These are phyloP conservation scores for Endoconidiophora laricicola DNA, from an alignment of 2,329 filamentous ascomycete species.

Conservation along the genomic window DNA sequence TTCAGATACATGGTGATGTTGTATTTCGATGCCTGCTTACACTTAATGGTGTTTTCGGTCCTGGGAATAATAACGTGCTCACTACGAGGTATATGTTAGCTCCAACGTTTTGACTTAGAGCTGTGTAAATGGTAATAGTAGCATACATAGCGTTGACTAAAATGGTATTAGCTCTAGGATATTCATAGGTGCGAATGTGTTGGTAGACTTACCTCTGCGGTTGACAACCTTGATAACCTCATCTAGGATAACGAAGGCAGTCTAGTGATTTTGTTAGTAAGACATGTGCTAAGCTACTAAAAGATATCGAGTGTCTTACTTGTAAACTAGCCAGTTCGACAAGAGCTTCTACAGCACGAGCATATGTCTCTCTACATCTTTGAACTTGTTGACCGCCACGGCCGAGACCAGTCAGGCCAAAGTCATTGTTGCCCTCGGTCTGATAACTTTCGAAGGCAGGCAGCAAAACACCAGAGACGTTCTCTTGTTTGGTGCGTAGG, in stretches of 20 bases:
- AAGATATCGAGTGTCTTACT: slow-evolving; percentile 20
- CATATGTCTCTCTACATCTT: slow-evolving; percentile 87
- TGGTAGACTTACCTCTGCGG: slow-evolving; percentile 50
- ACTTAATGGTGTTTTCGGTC: slow-evolving; percentile 99
- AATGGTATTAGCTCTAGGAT: slow-evolving; percentile 14
- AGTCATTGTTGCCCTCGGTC: slow-evolving; percentile 83
- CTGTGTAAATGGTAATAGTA: slow-evolving; percentile 14
- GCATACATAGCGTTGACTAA: slow-evolving; percentile 79
- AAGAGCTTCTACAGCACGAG: slow-evolving; percentile 83
- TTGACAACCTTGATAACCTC: slow-evolving; percentile 99
- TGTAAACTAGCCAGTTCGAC: slow-evolving; percentile 90
- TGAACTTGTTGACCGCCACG: slow-evolving; percentile 97
- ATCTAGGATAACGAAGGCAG: slow-evolving; percentile 92
- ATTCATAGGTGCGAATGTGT: neutral
- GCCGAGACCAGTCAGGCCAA: slow-evolving; percentile 84
- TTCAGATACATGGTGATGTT: neutral
- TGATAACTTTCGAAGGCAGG: slow-evolving; percentile 86
- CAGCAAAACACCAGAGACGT: slow-evolving; percentile 90
- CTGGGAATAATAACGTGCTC: slow-evolving; percentile 93
- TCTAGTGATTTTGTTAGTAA: slow-evolving; percentile 30
- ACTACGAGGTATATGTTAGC: slow-evolving; percentile 22
- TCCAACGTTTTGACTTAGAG: neutral
- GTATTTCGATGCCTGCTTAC: slow-evolving; percentile 25
- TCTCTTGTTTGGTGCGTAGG: slow-evolving; percentile 89
- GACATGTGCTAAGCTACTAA: neutral